Base-by-base conservation (phyloP, 192 early-diverging fungal species). In the Powellomyces hirtus region DNA sequence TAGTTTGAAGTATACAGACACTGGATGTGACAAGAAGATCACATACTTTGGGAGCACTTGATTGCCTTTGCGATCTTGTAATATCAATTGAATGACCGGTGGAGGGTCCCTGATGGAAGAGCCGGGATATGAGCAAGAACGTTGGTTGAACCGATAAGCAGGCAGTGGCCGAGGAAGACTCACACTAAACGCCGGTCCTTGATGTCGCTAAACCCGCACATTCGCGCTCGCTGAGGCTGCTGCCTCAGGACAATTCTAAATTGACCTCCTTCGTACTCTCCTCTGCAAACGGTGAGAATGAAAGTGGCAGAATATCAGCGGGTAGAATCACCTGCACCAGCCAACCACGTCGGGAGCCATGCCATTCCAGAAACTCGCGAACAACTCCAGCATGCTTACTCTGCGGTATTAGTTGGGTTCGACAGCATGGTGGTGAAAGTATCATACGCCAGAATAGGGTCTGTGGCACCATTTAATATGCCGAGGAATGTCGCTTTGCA, bases 191-290 rank as follows among this genome's bases (percentile, higher is more conserved):
- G 14, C 6, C 71, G 44, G 46, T 77, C 75, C 33, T 77, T 77
- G 11, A 60, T 36, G 29, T 71, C 72, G 16, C 63, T 44, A 46
- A 81, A 81, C 2, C 80, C 80, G 61, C 80, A 81, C 62, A 81
- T 76, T 5, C 80, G 71, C 16, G 76, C 74, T 18, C 71, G 60
- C 22, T 35, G 38, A 1, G 79, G 76, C 24, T 77, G 75, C 46
- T 81, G 79, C 34, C 74, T 37, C 2, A 81, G 56, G 13, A 75
- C 36, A 20, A 81, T 58, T 29, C 61, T 58, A 30, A 60, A 60
- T 34, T 37, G 59, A 36, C 59, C 59, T 4, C 59, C 59, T 3
- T 20, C 59, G 29, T 60, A 60, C 36, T 14, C 31, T 8, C 59
- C 59, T 40, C 59, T 60, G 29, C 50, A n/a, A n/a, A n/a, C n/a